Percentiles rank a stretch among this genome's conserved stretches.
Evolutionary conservation across 129 eudicot species (phyloP).

Genomic region (Centella asiatica): DNA sequence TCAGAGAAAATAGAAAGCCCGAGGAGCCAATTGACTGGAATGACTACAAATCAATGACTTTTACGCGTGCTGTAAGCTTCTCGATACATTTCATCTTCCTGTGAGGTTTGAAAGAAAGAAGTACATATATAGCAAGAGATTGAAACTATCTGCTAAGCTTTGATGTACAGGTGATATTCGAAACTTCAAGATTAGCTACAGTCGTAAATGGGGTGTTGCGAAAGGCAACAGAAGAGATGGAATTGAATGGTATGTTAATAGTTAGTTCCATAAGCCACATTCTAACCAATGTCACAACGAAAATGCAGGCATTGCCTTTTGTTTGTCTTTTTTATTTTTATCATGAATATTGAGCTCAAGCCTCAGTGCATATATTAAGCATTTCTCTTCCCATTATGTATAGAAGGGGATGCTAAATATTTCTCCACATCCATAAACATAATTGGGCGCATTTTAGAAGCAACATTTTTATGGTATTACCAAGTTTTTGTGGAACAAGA

Average conservation of each 20-base stretch:
- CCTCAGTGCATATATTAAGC: not conserved
- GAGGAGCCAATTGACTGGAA: constrained; percentile 40
- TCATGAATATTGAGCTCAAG: not conserved
- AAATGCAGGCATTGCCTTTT: not conserved
- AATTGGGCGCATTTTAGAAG: too few species aligned
- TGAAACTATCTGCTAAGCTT: not conserved
- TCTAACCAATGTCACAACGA: too few species aligned
- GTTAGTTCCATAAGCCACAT: not conserved
- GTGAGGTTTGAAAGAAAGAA: not conserved
- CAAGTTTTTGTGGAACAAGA: too few species aligned
- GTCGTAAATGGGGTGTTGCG: constrained; percentile 37
- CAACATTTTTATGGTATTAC: too few species aligned
- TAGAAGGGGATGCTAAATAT: too few species aligned
- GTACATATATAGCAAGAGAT: not conserved
- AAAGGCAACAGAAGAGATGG: constrained; percentile 32
- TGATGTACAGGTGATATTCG: constrained; percentile 33
- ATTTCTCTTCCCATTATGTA: too few species aligned
- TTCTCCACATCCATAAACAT: too few species aligned
- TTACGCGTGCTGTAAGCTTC: constrained; percentile 44
- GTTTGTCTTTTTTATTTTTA: too few species aligned
- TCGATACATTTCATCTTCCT: not conserved
- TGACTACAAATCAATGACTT: constrained; percentile 40
- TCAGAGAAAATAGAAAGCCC: constrained; percentile 24
- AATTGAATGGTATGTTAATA: constrained; percentile 25
- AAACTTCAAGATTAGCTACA: constrained; percentile 35